Percentiles rank a stretch among this genome's conserved stretches.
These are phyloP conservation scores for Orychophragmus violaceus DNA, from an alignment of 345 rosid species.

Conservation along the genomic window DNA sequence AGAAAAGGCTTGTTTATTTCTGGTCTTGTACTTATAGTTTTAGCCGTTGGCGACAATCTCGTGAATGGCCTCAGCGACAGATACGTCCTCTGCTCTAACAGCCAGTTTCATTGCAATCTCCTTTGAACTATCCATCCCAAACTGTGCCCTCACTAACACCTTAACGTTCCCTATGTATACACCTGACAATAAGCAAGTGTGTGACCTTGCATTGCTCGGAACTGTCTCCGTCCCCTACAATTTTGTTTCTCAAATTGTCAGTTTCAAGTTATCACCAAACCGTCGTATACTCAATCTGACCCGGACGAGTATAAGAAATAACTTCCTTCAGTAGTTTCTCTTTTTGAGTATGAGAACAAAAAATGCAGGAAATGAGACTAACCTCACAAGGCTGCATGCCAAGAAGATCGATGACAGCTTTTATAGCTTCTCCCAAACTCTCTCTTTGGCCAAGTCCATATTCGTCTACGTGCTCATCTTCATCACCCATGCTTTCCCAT, in stretches of 20 bases:
- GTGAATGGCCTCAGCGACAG: constrained; percentile 76
- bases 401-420: constrained; percentile 82
- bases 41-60: constrained; percentile 85
- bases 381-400: constrained; percentile 99
- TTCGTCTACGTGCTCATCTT: constrained; percentile 81
- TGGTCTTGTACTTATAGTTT: neutral
- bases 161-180: constrained; percentile 77
- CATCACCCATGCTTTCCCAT: constrained; percentile 85
- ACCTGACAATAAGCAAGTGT: constrained; percentile 80
- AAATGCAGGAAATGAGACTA: constrained; percentile 4
- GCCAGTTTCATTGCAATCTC: constrained; percentile 89
- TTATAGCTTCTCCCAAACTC: constrained; percentile 75
- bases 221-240: constrained; percentile 81
- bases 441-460: constrained; percentile 97
- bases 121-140: constrained; percentile 74
- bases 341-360: neutral
- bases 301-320: neutral
- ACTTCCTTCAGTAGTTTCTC: neutral
- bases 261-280: constrained; percentile 1
- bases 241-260: neutral
- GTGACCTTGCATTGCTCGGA: constrained; percentile 87
- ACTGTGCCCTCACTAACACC: constrained; percentile 77
- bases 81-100: constrained; percentile 75
- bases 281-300: neutral
- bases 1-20: neutral